Evolutionary conservation across 2,329 filamentous ascomycete genomes (phyloP), one percentile per base, ranked within the genome.

Genomic region (Calonectria naviculata): DNA sequence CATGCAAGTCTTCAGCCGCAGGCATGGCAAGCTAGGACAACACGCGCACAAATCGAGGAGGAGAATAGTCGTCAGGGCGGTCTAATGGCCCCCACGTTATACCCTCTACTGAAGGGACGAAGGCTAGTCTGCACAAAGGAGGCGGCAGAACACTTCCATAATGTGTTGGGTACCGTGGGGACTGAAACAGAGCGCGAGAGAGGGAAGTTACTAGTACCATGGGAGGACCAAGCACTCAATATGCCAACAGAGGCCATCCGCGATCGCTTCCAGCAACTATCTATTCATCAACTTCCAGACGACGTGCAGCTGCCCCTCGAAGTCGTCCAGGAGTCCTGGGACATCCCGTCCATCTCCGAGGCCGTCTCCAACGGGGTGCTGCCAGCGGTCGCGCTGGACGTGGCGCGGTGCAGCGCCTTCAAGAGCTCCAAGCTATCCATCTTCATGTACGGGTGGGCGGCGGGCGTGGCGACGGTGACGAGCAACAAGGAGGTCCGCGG

Each of bases 401-500:
- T 83, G 7, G 81, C 78, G 5, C 69, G 72, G 15, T 76, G 77
- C 42, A 80, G 80, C 17, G 76, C 75, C 2, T 82, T 85, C 66
- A 82, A 80, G 69, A 80, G 78, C 69, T 79, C 82, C 49, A 84
- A 84, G 74, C 76, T 83, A 21, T 82, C 81, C 38, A 82, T 84
- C 28, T 84, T 83, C 71, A 78, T 85, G 76, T 81, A 84, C 29
- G 84, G 83, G 5, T 85, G 84, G 84, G 79, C 76, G 19, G 76
- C 73, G 15, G 78, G 78, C 10, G 47, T 81, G 3, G 78, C 78
- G 24, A 85, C 83, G 1, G 54, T 85, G 2, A 85, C 84, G 8
- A 84, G 83, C 6, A 85, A 85, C 65, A 84, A 83, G 74, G 84
- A 85, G 74, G 79, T 84, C 12, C 72, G 78, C n/a, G 80, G 79